Evolutionary conservation across 1,284 basidiomycete genomes (phyloP).

Genomic region (Tilletia indica): DNA sequence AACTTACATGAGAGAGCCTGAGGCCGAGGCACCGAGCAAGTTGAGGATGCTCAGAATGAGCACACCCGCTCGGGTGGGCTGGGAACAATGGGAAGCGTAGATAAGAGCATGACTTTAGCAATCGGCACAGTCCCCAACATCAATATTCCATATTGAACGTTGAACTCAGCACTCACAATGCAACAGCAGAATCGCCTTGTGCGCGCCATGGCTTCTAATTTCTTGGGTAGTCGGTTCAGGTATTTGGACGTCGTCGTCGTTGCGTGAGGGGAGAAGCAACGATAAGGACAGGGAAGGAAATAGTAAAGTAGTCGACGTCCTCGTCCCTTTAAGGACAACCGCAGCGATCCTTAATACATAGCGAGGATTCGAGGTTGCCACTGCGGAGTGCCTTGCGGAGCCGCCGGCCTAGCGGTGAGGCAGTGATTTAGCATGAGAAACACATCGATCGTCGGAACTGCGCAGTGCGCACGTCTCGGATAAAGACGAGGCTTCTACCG

Average conservation of each 20-base stretch:
- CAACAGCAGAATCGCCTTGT: neutral
- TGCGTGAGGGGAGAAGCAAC: neutral
- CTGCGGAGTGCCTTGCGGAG: too few relatives aligned
- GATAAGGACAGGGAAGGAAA: neutral
- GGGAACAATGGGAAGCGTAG: neutral
- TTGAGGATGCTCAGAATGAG: neutral
- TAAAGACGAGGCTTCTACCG: too few relatives aligned
- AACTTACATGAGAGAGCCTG: neutral
- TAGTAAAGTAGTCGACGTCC: neutral
- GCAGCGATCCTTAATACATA: too few relatives aligned
- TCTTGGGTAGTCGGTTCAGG: too few relatives aligned
- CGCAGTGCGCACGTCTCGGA: too few relatives aligned
- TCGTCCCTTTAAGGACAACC: neutral
- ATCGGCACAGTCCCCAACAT: too few relatives aligned
- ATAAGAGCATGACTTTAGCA: too few relatives aligned
- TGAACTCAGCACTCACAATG: neutral
- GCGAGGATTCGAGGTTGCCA: too few relatives aligned
- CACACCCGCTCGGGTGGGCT: slow-evolving; percentile 8
- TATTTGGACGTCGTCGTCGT: too few relatives aligned
- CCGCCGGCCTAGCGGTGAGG: too few relatives aligned
- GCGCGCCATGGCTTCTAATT: neutral
- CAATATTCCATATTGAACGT: too few relatives aligned
- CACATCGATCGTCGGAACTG: neutral
- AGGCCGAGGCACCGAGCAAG: neutral
- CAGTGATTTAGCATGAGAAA: neutral